Evolutionary conservation across 106 monocot genomes (phyloP), one percentile per base, ranked within the genome.

Genomic region (Posidonia australis): DNA sequence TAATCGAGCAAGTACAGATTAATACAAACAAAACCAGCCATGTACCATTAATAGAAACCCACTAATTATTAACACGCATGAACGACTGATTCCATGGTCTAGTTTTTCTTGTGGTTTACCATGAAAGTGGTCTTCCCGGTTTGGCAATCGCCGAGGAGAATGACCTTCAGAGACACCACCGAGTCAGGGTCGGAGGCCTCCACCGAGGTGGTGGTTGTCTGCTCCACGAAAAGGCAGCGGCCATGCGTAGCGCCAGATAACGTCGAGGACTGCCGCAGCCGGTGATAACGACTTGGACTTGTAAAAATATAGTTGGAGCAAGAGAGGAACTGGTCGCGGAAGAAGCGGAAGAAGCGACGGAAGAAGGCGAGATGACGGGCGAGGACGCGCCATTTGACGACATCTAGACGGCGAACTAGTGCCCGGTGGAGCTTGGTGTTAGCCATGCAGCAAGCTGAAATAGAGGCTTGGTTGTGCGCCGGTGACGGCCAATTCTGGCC

Each of bases 101-200:
- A n/a, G n/a, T n/a, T n/a, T n/a, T n/a, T n/a, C n/a, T n/a, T n/a
- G n/a, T n/a, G n/a, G 5, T 23, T 21, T 75, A 92, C 92, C 92
- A 92, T 85, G 82, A 92, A 92, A 54, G 80, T 88, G 1, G 92
- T 92, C 71, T 92, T 92, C 13, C 92, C 92, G 12, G 79, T 80
- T 24, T 60, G 77, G 66, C 84, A 78, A 55, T 92, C 92, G 12
- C 92, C 92, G 26, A 92, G 72, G 53, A 92, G 72, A 77, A 80
- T 83, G 42, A 92, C 58, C 74, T 92, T 92, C 65, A 92, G 74
- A 5, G 82, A 49, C 27, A 88, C 80, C 49, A 82, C 45, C 36
- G 27, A 21, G 31, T 46, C 64, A 18, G 25, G 46, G 10, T 9
- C 19, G 18, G 51, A 19, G 47, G 44, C 29, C 42, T 22, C 20